A percentile compares a stretch with the other conserved stretches of the same genome.
Conservation (phyloP, 169 alveolate species). For the Eimeria zaria region DNA sequence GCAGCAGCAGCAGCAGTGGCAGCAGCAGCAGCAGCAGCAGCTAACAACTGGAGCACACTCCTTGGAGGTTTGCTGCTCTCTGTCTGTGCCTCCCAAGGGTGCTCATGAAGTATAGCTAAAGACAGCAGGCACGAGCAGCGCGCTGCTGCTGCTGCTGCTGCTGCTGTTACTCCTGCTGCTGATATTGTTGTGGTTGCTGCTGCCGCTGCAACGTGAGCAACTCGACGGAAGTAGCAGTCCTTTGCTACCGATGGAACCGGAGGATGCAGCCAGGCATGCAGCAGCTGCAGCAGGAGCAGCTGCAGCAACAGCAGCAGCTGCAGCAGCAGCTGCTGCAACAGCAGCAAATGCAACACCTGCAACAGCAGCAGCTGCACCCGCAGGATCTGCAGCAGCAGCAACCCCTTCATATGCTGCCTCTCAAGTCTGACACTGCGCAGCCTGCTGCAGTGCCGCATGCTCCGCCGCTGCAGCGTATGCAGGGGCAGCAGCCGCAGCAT, state of each 20-base stretch:
- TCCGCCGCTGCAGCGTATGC: constrained; percentile 3
- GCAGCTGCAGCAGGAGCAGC: constrained; percentile 16
- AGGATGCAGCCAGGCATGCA: neutral
- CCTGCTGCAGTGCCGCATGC: neutral
- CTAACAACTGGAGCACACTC: too few relatives aligned
- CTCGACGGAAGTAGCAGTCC: constrained; percentile 39
- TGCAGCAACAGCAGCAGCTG: constrained; percentile 13
- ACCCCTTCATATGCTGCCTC: neutral
- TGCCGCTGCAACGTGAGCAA: neutral
- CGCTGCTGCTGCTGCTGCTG: constrained; percentile 31
- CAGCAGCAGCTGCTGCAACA: constrained; percentile 21
- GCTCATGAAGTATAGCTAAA: neutral
- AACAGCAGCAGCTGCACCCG: constrained; percentile 25
- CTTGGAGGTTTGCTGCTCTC: neutral
- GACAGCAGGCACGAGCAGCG: neutral
- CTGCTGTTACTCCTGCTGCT: constrained; percentile 6
- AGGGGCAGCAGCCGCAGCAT: neutral
- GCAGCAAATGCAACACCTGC: constrained; percentile 33
- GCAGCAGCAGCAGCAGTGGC: constrained; percentile 12
- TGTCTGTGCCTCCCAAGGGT: neutral
- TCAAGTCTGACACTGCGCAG: neutral
- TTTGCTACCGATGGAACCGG: neutral
- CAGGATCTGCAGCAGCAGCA: constrained; percentile 24
- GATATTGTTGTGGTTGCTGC: neutral
- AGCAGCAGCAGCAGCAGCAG: constrained; percentile 11